Conservation (phyloP, 345 rosid genomes). For the Eucalyptus regnans region DNA sequence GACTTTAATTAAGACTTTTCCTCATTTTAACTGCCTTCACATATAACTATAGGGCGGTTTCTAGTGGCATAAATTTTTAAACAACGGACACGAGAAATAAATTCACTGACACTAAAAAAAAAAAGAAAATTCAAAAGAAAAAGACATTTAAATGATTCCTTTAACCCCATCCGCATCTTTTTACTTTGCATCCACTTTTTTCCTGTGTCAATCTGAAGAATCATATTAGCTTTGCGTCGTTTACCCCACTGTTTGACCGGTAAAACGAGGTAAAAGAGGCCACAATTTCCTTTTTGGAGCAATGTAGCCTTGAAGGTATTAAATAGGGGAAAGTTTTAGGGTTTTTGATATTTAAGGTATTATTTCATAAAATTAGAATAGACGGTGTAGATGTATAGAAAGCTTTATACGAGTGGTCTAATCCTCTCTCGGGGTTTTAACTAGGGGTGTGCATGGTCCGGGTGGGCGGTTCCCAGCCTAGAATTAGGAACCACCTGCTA, state of each 20-base stretch:
- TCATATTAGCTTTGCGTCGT: not conserved
- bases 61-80: not conserved
- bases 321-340: not conserved
- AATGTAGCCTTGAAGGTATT: not conserved
- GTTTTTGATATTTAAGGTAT: not conserved
- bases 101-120: not conserved
- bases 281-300: not conserved
- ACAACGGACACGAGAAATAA: not conserved
- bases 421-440: not conserved
- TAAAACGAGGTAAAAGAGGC: not conserved
- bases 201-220: not conserved
- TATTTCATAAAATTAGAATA: not conserved
- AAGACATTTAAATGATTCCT: not conserved
- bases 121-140: not conserved
- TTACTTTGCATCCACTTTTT: not conserved
- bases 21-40: not conserved
- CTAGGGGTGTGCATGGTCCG: too few relatives aligned
- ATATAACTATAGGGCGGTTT: not conserved
- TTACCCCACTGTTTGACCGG: not conserved
- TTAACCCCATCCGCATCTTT: not conserved
- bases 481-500: accelerated
- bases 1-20: not conserved
- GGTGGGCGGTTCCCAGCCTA: accelerated
- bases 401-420: not conserved
- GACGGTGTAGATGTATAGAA: accelerated